phyloP scores from a whole-genome alignment of 495 filamentous ascomycete genomes.

The Staphylotrichum tortipilum region DNA sequence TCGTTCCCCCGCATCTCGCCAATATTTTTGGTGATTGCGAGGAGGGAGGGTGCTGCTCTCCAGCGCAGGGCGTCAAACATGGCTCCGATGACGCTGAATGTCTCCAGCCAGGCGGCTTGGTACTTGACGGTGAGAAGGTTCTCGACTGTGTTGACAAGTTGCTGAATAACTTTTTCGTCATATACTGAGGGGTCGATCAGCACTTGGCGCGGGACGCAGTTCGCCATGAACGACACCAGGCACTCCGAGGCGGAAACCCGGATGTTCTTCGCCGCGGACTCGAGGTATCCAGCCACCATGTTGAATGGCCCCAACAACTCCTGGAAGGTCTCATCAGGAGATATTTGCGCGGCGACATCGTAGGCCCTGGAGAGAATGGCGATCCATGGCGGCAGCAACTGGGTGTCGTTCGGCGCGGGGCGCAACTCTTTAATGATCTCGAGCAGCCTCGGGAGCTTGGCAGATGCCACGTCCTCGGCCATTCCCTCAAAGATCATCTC shows the following conservation, averaged over 20 bases:
- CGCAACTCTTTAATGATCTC: constrained; percentile 81
- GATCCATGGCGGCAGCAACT: constrained; percentile 91
- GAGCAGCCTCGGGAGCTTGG: constrained; percentile 80
- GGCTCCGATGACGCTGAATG: constrained; percentile 81
- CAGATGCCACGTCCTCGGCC: constrained; percentile 73
- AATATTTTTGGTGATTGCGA: constrained; percentile 61
- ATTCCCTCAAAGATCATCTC: constrained; percentile 91
- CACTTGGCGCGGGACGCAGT: constrained; percentile 71
- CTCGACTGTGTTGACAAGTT: constrained; percentile 56
- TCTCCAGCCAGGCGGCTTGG: constrained; percentile 90
- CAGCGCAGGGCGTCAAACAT: constrained; percentile 82
- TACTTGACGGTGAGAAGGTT: constrained; percentile 79
- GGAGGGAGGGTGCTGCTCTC: constrained; percentile 68
- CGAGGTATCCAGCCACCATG: constrained; percentile 67
- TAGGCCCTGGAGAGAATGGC: constrained; percentile 89
- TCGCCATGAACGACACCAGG: constrained; percentile 80
- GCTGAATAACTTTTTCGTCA: constrained; percentile 76
- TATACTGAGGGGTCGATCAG: constrained; percentile 79
- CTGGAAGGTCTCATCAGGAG: constrained; percentile 76
- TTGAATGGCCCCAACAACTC: constrained; percentile 76
- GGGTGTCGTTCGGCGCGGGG: constrained; percentile 82
- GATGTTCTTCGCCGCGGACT: constrained; percentile 83
- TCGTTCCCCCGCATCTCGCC: constrained; percentile 85
- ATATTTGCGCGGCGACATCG: constrained; percentile 82
- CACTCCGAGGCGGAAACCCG: constrained; percentile 90